These are phyloP conservation scores for Cutaneotrichosporon cavernicola DNA, from an alignment of 1,284 basidiomycete genomes.

Conservation along the genomic window DNA sequence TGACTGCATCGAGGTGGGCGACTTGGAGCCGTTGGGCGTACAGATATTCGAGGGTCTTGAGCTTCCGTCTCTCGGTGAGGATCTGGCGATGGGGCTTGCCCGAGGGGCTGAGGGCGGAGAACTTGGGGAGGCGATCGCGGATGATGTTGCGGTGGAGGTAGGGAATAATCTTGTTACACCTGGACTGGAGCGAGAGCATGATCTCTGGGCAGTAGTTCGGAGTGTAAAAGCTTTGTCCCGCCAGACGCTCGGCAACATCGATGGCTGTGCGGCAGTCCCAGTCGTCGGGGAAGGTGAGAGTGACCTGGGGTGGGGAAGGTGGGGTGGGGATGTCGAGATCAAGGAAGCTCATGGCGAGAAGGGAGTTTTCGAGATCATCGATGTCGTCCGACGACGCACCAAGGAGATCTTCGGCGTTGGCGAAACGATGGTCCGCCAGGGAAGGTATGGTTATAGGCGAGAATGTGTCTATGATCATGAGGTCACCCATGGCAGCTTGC, in stretches of 20 bases:
- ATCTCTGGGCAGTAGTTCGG: not conserved
- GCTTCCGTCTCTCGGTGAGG: not conserved
- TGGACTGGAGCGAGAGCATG: not conserved
- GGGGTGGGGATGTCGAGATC: not conserved
- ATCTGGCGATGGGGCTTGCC: not conserved
- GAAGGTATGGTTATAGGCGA: not conserved
- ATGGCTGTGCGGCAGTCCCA: not conserved
- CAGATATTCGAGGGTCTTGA: not conserved
- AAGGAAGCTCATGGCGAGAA: not conserved
- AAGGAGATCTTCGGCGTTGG: not conserved
- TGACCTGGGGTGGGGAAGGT: not conserved
- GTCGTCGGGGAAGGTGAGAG: constrained; percentile 1
- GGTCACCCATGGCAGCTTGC: not conserved
- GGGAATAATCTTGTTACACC: not conserved
- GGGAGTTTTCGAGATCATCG: not conserved
- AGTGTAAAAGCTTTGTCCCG: not conserved
- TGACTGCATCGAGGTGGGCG: not conserved
- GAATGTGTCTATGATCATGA: not conserved
- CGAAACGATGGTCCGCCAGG: not conserved
- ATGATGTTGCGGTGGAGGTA: not conserved
- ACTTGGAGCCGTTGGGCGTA: not conserved
- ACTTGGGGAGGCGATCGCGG: not conserved
- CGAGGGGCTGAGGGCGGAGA: not conserved
- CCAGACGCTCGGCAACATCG: not conserved
- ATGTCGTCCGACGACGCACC: not conserved